Evolutionary conservation across 306 rosid genomes (phyloP).

Genomic region (Dryas alaskensis): DNA sequence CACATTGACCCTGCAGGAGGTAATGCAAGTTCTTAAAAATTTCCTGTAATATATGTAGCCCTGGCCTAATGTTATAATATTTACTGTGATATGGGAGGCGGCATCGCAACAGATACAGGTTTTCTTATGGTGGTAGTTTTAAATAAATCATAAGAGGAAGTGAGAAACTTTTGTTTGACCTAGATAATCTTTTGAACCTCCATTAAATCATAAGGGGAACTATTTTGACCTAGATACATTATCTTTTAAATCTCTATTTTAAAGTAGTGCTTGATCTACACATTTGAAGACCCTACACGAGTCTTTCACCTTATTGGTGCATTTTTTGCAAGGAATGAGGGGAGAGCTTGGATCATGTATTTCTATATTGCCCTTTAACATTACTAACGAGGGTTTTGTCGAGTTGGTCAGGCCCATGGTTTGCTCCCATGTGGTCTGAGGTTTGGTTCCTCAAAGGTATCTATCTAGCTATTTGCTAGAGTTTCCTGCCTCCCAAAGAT

Average conservation of each 20-base stretch:
- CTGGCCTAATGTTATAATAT: not conserved
- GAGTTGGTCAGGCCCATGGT: too few relatives aligned
- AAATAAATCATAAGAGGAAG: not conserved
- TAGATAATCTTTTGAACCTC: not conserved
- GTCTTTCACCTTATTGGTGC: too few relatives aligned
- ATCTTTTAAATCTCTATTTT: not conserved
- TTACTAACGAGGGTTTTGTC: too few relatives aligned
- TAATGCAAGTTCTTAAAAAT: constrained; percentile 33
- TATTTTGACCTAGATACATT: not conserved
- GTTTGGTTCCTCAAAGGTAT: too few relatives aligned
- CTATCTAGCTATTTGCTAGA: too few relatives aligned
- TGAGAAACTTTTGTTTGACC: not conserved
- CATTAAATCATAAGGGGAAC: not conserved
- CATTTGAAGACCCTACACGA: not conserved
- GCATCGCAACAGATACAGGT: not conserved
- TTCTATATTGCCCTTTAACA: too few relatives aligned
- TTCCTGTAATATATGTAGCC: constrained; percentile 3
- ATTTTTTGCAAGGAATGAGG: too few relatives aligned
- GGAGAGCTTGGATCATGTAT: too few relatives aligned
- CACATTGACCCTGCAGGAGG: constrained; percentile 61
- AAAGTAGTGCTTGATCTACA: not conserved
- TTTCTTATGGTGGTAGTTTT: not conserved
- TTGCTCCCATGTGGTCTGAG: too few relatives aligned
- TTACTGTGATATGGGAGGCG: not conserved
- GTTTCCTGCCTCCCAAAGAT: too few relatives aligned